Conservation (phyloP, 306 rosid genomes). For the Cyclanthera cordifolia region DNA sequence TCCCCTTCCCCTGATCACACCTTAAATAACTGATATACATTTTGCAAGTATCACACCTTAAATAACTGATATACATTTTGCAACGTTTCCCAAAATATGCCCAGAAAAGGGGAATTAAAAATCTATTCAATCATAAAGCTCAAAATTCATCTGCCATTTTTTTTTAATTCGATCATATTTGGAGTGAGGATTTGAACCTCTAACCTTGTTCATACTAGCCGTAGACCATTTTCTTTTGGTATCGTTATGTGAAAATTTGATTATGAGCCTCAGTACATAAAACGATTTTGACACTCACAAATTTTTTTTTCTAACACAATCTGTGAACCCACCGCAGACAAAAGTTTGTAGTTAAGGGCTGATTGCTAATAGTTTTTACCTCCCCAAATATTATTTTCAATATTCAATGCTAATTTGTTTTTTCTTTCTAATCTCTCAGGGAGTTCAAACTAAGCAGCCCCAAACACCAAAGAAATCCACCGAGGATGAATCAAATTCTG, state of each 20-base stretch:
- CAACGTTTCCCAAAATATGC: not conserved
- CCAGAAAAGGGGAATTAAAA: not conserved
- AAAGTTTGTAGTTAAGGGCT: not conserved
- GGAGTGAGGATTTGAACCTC: not conserved
- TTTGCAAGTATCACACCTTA: not conserved
- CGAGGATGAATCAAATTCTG: conserved; percentile 20
- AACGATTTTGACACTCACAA: not conserved
- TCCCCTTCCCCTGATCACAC: too few species aligned
- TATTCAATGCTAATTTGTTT: not conserved
- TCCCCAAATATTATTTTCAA: too few species aligned
- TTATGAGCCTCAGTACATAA: not conserved
- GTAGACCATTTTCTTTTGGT: not conserved
- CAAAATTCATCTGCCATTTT: not conserved
- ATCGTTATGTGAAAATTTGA: not conserved
- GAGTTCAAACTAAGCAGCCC: conserved; percentile 46
- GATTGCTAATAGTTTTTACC: not conserved
- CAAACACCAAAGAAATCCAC: conserved; percentile 36
- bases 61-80: not conserved
- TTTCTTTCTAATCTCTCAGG: conserved; percentile 23
- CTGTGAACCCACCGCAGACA: not conserved
- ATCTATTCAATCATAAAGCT: not conserved
- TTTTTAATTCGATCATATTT: not conserved
- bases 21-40: not conserved
- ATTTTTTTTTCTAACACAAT: not conserved
- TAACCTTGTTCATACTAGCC: not conserved